Evolutionary conservation across 345 rosid species (phyloP).

Genomic region (Acer campestre): DNA sequence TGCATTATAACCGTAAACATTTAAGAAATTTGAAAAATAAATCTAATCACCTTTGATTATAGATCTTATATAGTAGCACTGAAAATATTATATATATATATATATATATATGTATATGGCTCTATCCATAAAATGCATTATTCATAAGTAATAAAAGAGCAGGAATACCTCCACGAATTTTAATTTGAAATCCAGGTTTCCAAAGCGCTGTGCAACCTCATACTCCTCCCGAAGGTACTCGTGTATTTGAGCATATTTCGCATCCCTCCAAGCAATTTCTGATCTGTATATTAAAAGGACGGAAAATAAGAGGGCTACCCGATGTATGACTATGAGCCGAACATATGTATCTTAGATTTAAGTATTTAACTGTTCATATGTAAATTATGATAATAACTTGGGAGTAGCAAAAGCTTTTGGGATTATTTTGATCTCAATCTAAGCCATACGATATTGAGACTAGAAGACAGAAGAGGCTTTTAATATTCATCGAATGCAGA

Average conservation of each 20-base stretch:
- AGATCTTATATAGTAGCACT: background rate
- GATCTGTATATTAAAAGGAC: slow-evolving; percentile 50
- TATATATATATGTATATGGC: too few species aligned
- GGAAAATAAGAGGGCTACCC: background rate
- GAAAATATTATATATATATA: background rate
- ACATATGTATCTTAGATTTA: background rate
- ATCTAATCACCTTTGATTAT: too few species aligned
- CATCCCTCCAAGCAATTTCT: slow-evolving; percentile 98
- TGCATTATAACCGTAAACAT: slow-evolving; percentile 33
- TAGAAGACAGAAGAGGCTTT: background rate
- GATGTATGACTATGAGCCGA: background rate
- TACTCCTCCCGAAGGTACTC: slow-evolving; percentile 94
- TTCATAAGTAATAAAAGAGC: slow-evolving; percentile 4
- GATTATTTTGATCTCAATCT: background rate
- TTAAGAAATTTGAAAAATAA: too few species aligned
- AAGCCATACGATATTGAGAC: background rate
- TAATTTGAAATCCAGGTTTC: slow-evolving; percentile 81
- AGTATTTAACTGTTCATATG: background rate
- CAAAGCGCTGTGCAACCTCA: slow-evolving; percentile 88
- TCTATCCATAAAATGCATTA: slow-evolving; percentile 4
- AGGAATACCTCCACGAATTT: slow-evolving; percentile 82
- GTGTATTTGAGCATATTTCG: slow-evolving; percentile 84
- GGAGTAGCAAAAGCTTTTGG: background rate
- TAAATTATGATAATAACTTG: background rate
- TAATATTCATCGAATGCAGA: background rate